A percentile compares a stretch with the other conserved stretches of the same genome.
These are phyloP conservation scores for Gossypium laxum DNA, from an alignment of 441 rosid genomes.

Conservation along the genomic window DNA sequence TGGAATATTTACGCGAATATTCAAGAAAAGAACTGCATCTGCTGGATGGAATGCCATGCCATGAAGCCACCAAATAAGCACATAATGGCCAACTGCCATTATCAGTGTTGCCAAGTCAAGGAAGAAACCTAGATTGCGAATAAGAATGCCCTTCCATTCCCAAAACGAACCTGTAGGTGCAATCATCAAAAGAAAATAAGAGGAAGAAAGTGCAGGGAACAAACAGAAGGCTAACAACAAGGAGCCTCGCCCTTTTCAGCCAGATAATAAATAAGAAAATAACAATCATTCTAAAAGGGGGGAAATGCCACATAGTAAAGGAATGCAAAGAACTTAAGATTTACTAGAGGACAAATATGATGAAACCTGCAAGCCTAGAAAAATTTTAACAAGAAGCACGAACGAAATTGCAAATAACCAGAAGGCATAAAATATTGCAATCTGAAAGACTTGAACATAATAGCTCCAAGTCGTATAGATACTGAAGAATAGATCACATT, in stretches of 20 bases:
- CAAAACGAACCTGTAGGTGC: conserved; percentile 58
- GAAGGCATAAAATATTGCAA: background rate
- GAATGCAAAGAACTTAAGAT: background rate
- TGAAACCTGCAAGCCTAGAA: conserved; percentile 1
- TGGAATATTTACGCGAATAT: conserved; percentile 62
- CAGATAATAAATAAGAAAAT: background rate
- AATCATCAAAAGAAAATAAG: conserved; percentile 11
- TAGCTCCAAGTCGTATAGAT: background rate
- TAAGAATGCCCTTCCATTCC: conserved; percentile 92
- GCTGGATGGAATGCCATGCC: conserved; percentile 91
- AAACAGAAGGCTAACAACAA: conserved; percentile 14
- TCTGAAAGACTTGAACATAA: background rate
- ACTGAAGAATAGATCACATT: background rate
- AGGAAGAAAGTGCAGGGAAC: conserved; percentile 3
- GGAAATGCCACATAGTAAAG: background rate
- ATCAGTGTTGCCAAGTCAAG: conserved; percentile 86
- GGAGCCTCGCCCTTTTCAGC: background rate
- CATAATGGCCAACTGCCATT: conserved; percentile 85
- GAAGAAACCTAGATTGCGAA: conserved; percentile 75
- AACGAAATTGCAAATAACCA: background rate
- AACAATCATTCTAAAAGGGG: background rate
- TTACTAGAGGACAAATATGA: background rate
- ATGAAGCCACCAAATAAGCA: conserved; percentile 91
- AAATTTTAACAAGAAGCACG: background rate
- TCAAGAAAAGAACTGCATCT: conserved; percentile 79